Evolutionary conservation across 257 asterid species (phyloP).

Genomic region (Osmanthus fragrans): DNA sequence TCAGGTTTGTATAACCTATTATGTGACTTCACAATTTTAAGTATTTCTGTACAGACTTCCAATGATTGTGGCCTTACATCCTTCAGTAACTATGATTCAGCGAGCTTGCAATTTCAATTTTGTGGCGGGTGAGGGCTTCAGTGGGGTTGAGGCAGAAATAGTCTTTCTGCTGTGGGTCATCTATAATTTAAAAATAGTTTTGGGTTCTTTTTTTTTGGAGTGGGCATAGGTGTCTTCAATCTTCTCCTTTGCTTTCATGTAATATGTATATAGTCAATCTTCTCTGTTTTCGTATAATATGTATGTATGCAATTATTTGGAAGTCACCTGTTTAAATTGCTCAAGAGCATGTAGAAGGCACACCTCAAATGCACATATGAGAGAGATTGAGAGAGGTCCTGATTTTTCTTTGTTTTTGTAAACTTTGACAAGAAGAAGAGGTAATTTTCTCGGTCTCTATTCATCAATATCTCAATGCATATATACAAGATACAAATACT

Average conservation of each 20-base stretch:
- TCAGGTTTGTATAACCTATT: conserved; percentile 47
- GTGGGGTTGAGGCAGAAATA: background rate
- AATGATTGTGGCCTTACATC: background rate
- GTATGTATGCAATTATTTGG: background rate
- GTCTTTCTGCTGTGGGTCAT: background rate
- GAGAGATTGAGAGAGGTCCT: background rate
- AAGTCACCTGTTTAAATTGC: background rate
- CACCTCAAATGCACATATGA: background rate
- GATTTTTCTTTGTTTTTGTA: no score
- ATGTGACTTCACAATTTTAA: background rate
- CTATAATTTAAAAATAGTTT: background rate
- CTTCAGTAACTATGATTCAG: background rate
- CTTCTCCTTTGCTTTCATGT: background rate
- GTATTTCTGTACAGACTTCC: background rate
- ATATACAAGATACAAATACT: no score
- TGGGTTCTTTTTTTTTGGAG: background rate
- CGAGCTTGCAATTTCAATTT: background rate
- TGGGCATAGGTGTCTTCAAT: background rate
- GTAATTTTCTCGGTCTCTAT: no score
- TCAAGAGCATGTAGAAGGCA: background rate
- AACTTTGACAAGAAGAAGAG: no score
- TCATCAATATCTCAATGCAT: no score
- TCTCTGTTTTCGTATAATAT: background rate
- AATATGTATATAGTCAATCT: background rate
- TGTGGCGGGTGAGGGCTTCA: background rate